A percentile compares a stretch with the other conserved stretches of the same genome.
Evolutionary conservation across 345 rosid genomes (phyloP).

Genomic region (Cardamine chenopodiifolia): DNA sequence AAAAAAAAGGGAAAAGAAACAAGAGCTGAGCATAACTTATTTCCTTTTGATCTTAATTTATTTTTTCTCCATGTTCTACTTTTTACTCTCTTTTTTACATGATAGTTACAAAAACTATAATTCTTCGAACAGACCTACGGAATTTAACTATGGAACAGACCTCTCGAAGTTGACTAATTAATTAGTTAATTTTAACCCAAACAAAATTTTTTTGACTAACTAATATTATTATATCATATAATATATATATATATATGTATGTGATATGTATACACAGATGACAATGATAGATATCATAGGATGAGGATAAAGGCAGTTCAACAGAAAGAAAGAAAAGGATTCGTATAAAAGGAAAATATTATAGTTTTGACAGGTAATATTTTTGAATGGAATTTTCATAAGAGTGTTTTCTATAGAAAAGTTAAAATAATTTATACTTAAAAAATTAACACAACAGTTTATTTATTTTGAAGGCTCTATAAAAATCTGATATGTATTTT

Average conservation of each 20-base stretch:
- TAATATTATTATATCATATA: background rate
- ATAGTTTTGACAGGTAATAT: background rate
- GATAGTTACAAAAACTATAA: background rate
- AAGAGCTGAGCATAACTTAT: background rate
- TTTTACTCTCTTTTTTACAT: background rate
- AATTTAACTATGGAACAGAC: background rate
- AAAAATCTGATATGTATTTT: background rate
- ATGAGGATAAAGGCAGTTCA: background rate
- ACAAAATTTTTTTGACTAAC: background rate
- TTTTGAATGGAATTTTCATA: too few relatives aligned
- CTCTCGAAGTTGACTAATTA: too few relatives aligned
- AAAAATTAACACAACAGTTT: background rate
- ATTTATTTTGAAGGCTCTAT: background rate
- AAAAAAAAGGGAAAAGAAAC: background rate
- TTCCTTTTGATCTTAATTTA: too few relatives aligned
- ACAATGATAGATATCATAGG: background rate
- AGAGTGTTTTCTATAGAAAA: background rate
- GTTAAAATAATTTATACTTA: background rate
- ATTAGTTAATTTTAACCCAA: too few relatives aligned
- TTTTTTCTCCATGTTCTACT: background rate
- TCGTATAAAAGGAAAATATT: background rate
- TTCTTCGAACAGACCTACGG: background rate
- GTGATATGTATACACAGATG: background rate
- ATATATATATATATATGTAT: background rate
- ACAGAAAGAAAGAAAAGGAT: background rate